Base-by-base conservation (phyloP, 164 flowering plant genomes). In the Taxillus chinensis region DNA sequence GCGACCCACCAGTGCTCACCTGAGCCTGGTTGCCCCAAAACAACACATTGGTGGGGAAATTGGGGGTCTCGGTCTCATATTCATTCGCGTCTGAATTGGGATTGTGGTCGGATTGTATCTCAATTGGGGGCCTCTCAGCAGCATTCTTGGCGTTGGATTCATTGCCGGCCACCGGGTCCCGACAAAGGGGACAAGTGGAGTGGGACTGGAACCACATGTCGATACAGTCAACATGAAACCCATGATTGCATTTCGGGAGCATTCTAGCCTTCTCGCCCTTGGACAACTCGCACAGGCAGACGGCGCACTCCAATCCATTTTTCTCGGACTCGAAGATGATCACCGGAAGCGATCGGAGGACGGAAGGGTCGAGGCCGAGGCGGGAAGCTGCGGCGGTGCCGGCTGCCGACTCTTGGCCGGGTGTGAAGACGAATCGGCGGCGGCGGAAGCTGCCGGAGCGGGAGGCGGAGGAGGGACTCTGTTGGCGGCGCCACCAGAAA, bases 181-280 rank as follows among this genome's bases (percentile, higher is more conserved):
- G 71, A 54, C 96, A 89, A 3, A 89, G 67, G 0, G 90, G 91
- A 59, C 96, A 90, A 14, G 91, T 89, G n/a, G 89, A 79, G 64
- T 89, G 93, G 5, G 93, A 83, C 41, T 87, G 84, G 50, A 89
- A 84, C 96, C 96, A 89, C 89, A 79, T 89, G 61, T 86, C 96
- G 60, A 90, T 90, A 64, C 93, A 87, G 3, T 83, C 89, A 2
- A 82, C 75, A 65, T 90, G 96, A 71, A 85, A 90, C 0, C 91
- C 86, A 68, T 90, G 96, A 63, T 72, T 82, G 67, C 96, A 90
- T 63, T 80, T 80, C 0, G 89, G 90, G 4, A 90, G 67, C 68
- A 87, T 42, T 56, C 88, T 74, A 0, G 83, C 78, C 49, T 80
- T 83, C 64, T 87, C 96, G 0, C 93, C 93, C 2, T 74, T 69